A percentile compares a stretch with the other conserved stretches of the same genome.
Evolutionary conservation across 2,329 filamentous ascomycete species (phyloP).

Genomic region (Colletotrichum eleusines): DNA sequence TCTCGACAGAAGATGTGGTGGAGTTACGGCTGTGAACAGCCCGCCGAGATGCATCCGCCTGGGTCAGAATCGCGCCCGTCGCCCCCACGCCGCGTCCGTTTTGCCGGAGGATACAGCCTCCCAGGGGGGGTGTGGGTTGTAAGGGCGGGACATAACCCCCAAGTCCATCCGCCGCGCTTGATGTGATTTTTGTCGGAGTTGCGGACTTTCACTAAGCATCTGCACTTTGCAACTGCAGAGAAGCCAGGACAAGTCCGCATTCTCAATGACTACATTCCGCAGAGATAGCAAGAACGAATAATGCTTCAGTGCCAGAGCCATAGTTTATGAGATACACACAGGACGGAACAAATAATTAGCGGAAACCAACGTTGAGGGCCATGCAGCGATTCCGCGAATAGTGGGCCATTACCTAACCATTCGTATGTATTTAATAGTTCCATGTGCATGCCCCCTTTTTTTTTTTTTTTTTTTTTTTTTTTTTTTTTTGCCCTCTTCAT

Average conservation of each 20-base stretch:
- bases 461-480: constrained; percentile 13
- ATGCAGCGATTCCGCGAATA: constrained; percentile 21
- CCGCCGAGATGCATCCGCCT: constrained; percentile 1
- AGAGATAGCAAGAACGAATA: not conserved
- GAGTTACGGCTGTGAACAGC: constrained; percentile 17
- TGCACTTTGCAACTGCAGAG: not conserved
- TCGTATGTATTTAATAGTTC: constrained; percentile 3
- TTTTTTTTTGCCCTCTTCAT: not conserved
- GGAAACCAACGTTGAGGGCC: constrained; percentile 7
- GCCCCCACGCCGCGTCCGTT: not conserved
- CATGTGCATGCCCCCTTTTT: not conserved
- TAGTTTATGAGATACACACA: constrained; percentile 7
- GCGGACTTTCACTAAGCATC: not conserved
- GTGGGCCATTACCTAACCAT: not conserved
- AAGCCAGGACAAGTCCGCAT: constrained; percentile 1
- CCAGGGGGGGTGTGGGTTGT: not conserved
- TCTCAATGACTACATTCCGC: constrained; percentile 10
- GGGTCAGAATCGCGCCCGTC: not conserved
- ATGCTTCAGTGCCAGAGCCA: not conserved
- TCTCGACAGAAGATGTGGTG: constrained; percentile 18
- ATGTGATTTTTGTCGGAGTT: not conserved
- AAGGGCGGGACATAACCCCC: not conserved
- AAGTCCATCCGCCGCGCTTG: not conserved
- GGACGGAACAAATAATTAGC: not conserved
- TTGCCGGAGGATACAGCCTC: not conserved